These are phyloP conservation scores for Zygoascus ofunaensis DNA, from an alignment of 805 yeast genomes.

Conservation along the genomic window DNA sequence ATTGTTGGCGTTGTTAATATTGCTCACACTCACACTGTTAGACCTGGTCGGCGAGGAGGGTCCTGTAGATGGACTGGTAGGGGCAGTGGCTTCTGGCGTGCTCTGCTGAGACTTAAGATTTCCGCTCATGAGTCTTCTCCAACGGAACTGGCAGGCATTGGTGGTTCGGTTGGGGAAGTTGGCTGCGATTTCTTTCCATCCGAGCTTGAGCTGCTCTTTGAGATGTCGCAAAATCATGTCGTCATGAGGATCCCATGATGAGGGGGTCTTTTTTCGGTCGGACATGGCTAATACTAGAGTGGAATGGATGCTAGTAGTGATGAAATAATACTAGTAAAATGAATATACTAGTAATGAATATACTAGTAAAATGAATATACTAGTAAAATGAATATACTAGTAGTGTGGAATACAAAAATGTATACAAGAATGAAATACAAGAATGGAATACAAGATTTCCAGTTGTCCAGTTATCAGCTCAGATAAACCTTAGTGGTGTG, in stretches of 20 bases:
- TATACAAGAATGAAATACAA: too few species aligned
- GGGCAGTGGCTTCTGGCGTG: slow-evolving; percentile 8
- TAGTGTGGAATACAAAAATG: too few species aligned
- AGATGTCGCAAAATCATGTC: slow-evolving; percentile 62
- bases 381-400: too few species aligned
- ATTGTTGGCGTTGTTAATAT: neutral
- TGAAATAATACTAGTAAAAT: too few species aligned
- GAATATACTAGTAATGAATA: too few species aligned
- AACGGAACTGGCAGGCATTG: slow-evolving; percentile 81
- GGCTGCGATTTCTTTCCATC: slow-evolving; percentile 82
- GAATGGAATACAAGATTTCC: too few species aligned
- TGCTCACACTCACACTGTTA: neutral
- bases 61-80: slow-evolving; percentile 4
- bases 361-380: too few species aligned
- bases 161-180: slow-evolving; percentile 77
- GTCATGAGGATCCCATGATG: slow-evolving; percentile 74
- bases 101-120: slow-evolving; percentile 25
- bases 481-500: too few species aligned
- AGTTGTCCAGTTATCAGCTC: too few species aligned
- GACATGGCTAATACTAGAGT: neutral
- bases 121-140: slow-evolving; percentile 60
- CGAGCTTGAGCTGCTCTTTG: slow-evolving; percentile 74
- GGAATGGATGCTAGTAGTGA: too few species aligned
- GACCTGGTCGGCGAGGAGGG: neutral
- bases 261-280: slow-evolving; percentile 32